Base-by-base conservation (phyloP, 1,139 yeast genomes). In the Saccharomyces hybrid region DNA sequence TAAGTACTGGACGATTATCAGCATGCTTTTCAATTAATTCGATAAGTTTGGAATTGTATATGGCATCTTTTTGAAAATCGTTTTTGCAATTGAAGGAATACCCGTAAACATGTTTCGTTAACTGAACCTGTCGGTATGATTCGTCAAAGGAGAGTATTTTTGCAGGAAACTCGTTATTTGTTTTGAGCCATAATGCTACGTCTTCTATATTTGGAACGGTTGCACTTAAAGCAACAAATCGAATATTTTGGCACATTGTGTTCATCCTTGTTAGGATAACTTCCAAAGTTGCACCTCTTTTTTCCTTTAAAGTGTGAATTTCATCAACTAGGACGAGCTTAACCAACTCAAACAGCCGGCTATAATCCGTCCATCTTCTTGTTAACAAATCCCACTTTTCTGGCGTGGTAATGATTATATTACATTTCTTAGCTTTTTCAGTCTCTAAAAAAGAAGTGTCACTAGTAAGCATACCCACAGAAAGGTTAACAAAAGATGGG, bases 381-480 rank as follows among this genome's bases (percentile, higher is more conserved):
- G 83, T 78, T 52, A 79, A 65, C 49, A 75, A 65, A 59, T 80
- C 84, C 82, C 83, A 79, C 65, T 80, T 80, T 63, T 81, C 84
- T 1, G 84, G 83, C 0, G 84, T 81, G 1, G 82, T 75, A 8
- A 81, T 73, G 9, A 81, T 76, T 3, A 81, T 70, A 50, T 76
- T 75, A 3, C 79, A 73, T 28, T 65, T 71, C 56, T 73, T 73
- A 0, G 77, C 77, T 23, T 66, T 70, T 4, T 75, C 78, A 2
- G 76, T 63, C 53, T 78, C 81, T 9, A 65, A 54, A 11, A 65
- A 65, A 2, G 74, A 62, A 0, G 82, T 77, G 58, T 79, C 84
- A 52, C 82, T 74, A 0, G 84, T 80, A 46, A 81, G 63, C 42
- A 77, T 64, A 0, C 80, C 82, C 7, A 79, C 79, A 2, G 71